Evolutionary conservation across 331 rosid species (phyloP), one percentile per base, ranked within the genome.

Genomic region (Acacia concinna): DNA sequence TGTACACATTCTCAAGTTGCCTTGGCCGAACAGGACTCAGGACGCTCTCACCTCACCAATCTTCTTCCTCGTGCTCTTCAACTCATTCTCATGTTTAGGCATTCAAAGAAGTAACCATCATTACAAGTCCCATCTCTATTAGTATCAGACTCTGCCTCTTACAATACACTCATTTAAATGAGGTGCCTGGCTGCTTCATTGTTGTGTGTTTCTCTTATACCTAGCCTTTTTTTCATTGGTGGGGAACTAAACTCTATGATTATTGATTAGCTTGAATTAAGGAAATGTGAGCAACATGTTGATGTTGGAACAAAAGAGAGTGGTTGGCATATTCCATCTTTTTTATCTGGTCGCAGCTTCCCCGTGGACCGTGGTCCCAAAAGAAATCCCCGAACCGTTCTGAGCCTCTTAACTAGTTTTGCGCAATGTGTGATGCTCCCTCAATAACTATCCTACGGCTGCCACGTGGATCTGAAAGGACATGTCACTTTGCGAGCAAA

Each of bases 1-100:
- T 37, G 41, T 37, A 92, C 60, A 92, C 97, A 60, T 94, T 92
- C 87, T 94, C 98, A 71, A 94, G 94, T 90, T 92, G 97, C 85
- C 91, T 91, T 75, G 94, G 97, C 0, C 97, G 98, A 70, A 4
- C 83, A 23, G 97, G 94, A 68, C 98, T 95, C 11, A 1, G 41
- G 41, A 38, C 41, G 7, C 20, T 78, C 90, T 81, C 69, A 86
- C 4, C 82, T 91, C 97, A 11, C 87, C 97, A 15, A 87, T 87
- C 90, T 90, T 95, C 90, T 94, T 91, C 47, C 92, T 88, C 71
- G 92, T 90, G 68, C 83, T 68, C 87, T 92, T 92, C 40, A 37
- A 37, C 10, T 37, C 40, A 65, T 89, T 83, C 44, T n/a, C 94
- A 93, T 93, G 87, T 93, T 93, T 72, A 93, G 82, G 78, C 97